Percentiles rank a stretch among this genome's conserved stretches.
phyloP scores from a whole-genome alignment of 2,329 filamentous ascomycete species.

The Alternaria sp. region DNA sequence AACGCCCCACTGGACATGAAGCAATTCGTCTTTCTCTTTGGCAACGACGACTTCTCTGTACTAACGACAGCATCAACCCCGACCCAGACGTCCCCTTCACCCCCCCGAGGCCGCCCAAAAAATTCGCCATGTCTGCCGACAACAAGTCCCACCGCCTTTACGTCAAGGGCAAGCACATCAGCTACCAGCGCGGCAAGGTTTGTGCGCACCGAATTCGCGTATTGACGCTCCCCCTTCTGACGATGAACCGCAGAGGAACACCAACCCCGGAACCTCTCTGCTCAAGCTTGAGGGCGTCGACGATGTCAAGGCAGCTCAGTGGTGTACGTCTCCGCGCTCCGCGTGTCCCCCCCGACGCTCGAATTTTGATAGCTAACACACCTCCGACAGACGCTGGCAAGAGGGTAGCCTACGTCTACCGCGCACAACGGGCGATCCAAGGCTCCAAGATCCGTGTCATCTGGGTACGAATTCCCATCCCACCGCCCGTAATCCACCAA shows the following conservation, averaged over 20 bases:
- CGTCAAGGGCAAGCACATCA: slow-evolving; percentile 82
- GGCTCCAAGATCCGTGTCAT: slow-evolving; percentile 98
- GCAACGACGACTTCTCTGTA: slow-evolving; percentile 17
- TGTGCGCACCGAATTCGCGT: slow-evolving; percentile 10
- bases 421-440: slow-evolving; percentile 90
- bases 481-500: not conserved
- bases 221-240: slow-evolving; percentile 5
- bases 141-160: slow-evolving; percentile 49
- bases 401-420: slow-evolving; percentile 74
- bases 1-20: slow-evolving; percentile 2
- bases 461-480: slow-evolving; percentile 52
- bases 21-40: slow-evolving; percentile 1
- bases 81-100: slow-evolving; percentile 32
- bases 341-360: not conserved
- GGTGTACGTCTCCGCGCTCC: slow-evolving; percentile 59
- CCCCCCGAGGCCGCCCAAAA: slow-evolving; percentile 36
- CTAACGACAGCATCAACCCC: slow-evolving; percentile 43
- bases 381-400: not conserved
- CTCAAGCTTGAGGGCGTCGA: slow-evolving; percentile 99
- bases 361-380: slow-evolving; percentile 48
- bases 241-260: slow-evolving; percentile 73
- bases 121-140: slow-evolving; percentile 45
- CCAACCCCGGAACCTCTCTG: slow-evolving; percentile 86
- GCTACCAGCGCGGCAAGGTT: slow-evolving; percentile 76
- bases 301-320: slow-evolving; percentile 80